These are phyloP conservation scores for Alternaria sp. DNA, from an alignment of 2,329 filamentous ascomycete genomes.

Conservation along the genomic window DNA sequence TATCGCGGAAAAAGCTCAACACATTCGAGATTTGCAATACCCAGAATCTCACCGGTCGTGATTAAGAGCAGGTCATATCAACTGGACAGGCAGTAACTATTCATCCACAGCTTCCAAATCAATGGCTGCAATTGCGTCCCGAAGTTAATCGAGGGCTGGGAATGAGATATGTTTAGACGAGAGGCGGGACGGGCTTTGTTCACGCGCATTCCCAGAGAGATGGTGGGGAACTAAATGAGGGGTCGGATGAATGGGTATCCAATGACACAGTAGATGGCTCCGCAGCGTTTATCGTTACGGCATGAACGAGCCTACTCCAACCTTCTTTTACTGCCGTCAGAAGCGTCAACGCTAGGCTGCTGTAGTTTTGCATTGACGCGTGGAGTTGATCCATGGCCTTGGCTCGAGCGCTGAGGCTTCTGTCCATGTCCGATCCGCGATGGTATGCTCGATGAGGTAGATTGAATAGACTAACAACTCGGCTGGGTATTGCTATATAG, in stretches of 20 bases:
- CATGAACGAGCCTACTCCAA: constrained; percentile 27
- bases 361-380: constrained; percentile 39
- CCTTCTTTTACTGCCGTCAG: constrained; percentile 31
- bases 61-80: background rate
- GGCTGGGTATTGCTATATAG: constrained; percentile 39
- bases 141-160: constrained; percentile 1
- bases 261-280: constrained; percentile 24
- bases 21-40: background rate
- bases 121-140: background rate
- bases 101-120: background rate
- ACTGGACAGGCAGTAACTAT: background rate
- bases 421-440: constrained; percentile 28
- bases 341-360: constrained; percentile 30
- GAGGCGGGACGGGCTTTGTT: constrained; percentile 25
- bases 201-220: constrained; percentile 18
- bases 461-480: constrained; percentile 21
- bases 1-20: constrained; percentile 15
- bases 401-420: constrained; percentile 25
- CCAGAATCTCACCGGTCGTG: background rate
- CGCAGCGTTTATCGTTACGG: constrained; percentile 15
- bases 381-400: constrained; percentile 35
- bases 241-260: constrained; percentile 32
- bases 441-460: constrained; percentile 35
- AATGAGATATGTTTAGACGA: constrained; percentile 27
- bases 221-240: constrained; percentile 31